Base-by-base conservation (phyloP, 805 yeast species). In the Cyberlindnera euphorbiae region DNA sequence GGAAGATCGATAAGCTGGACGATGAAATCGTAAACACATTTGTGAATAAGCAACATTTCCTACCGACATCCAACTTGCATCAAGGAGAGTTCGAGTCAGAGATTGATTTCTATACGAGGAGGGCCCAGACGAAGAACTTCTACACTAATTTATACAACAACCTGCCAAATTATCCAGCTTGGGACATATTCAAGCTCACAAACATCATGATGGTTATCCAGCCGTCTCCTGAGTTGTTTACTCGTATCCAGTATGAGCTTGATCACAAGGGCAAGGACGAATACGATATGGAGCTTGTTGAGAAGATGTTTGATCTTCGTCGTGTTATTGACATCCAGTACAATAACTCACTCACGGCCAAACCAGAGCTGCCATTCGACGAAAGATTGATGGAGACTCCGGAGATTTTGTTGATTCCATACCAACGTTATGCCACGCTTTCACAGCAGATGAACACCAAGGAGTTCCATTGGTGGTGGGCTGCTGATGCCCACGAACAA, bases 131-230 rank as follows among this genome's bases (percentile, higher is more conserved):
- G 14, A 46, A 41, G 30, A 49, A 47, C 31, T 42, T 45, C 21
- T 39, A 40, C 13, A 45, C 56, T 26, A 50, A 56, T 39, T 28
- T 70, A 1, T 69, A 69, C 47, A 59, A 62, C 35, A 54, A 55
- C 11, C 47, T 71, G 35, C 76, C 76, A 5, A 55, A 45, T 24
- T 55, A 56, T 25, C 43, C 38, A 10, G 40, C 56, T 4, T 35
- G 54, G 9, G 58, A 64, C 31, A 53, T 57, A 32, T 50, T 56
- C 17, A 44, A 48, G 12, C 49, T 62, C 29, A 60, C 67, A 0
- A 65, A 69, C 28, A 75, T 73, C 42, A 52, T 80, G 6, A 78
- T 80, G 79, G 80, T 79, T 6, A 59, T 78, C n/a, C 66, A 62
- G 27, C 86, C 86, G 4, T 62, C 58, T 2, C 32, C 30, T 6